A percentile compares a stretch with the other conserved stretches of the same genome.
phyloP scores from a whole-genome alignment of 2,329 filamentous ascomycete species.

The Exserohilum turcica region DNA sequence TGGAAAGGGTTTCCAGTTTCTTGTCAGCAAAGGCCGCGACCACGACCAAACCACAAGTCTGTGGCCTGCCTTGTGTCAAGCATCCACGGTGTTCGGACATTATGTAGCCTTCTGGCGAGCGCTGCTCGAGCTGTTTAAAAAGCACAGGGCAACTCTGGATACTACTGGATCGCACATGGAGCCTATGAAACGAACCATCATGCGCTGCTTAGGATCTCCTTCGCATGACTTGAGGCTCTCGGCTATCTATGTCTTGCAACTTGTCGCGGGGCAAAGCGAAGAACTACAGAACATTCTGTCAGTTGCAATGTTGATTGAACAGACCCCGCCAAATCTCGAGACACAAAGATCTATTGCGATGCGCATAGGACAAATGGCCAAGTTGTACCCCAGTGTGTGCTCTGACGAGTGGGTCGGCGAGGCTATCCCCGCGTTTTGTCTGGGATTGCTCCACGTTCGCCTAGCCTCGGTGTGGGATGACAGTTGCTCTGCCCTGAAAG shows the following conservation, averaged over 20 bases:
- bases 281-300: slow-evolving; percentile 59
- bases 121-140: slow-evolving; percentile 64
- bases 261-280: slow-evolving; percentile 58
- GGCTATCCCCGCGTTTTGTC: slow-evolving; percentile 80
- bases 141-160: slow-evolving; percentile 60
- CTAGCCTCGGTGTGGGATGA: slow-evolving; percentile 89
- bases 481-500: slow-evolving; percentile 73
- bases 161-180: slow-evolving; percentile 64
- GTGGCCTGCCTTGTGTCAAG: slow-evolving; percentile 68
- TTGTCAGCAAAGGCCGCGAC: slow-evolving; percentile 62
- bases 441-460: slow-evolving; percentile 85
- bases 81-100: slow-evolving; percentile 68
- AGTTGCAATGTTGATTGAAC: slow-evolving; percentile 78
- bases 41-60: slow-evolving; percentile 60
- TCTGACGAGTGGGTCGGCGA: slow-evolving; percentile 69
- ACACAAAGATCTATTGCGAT: slow-evolving; percentile 80
- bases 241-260: slow-evolving; percentile 73
- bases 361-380: slow-evolving; percentile 78
- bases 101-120: slow-evolving; percentile 46
- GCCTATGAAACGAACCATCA: slow-evolving; percentile 66
- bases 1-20: slow-evolving; percentile 75
- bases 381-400: slow-evolving; percentile 64
- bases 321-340: slow-evolving; percentile 76
- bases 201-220: slow-evolving; percentile 74
- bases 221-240: slow-evolving; percentile 75